These are phyloP conservation scores for Physcomitrellopsis africana DNA, from an alignment of 225 moss, liverwort and hornwort species.

Conservation along the genomic window DNA sequence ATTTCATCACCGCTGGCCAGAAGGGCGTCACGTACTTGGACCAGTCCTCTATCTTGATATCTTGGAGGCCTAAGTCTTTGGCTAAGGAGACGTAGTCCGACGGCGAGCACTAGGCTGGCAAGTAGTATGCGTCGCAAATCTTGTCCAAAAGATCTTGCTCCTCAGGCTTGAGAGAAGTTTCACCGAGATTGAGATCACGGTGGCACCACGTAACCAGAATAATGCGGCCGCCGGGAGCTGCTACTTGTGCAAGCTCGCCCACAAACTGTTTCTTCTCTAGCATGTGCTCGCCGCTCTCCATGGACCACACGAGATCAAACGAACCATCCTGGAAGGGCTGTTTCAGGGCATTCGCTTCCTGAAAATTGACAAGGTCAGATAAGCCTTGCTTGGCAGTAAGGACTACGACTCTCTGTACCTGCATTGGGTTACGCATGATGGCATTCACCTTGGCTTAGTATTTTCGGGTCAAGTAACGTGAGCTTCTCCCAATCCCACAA, in stretches of 20 bases:
- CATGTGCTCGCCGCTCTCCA: slow-evolving; percentile 99
- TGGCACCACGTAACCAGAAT: slow-evolving; percentile 96
- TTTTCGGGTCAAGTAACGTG: slow-evolving; percentile 82
- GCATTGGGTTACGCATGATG: slow-evolving; percentile 86
- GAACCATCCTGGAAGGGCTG: too few species aligned
- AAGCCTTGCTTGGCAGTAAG: slow-evolving; percentile 78
- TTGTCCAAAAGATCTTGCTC: too few species aligned
- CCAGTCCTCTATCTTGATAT: too few species aligned
- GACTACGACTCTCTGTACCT: slow-evolving; percentile 71
- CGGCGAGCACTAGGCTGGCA: too few species aligned
- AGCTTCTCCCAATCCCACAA: too few species aligned
- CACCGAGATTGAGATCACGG: too few species aligned
- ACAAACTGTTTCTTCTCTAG: slow-evolving; percentile 89
- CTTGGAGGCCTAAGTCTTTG: slow-evolving; percentile 75
- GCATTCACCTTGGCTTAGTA: slow-evolving; percentile 81
- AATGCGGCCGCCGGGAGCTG: slow-evolving; percentile 84
- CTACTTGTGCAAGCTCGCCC: slow-evolving; percentile 79
- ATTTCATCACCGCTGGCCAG: slow-evolving; percentile 92
- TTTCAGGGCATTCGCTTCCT: slow-evolving; percentile 90
- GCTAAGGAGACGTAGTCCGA: too few species aligned
- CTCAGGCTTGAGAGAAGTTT: too few species aligned
- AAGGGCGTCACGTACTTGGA: slow-evolving; percentile 85
- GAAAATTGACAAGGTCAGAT: slow-evolving; percentile 66
- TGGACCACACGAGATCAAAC: too few species aligned
- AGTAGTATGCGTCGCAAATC: too few species aligned